phyloP scores from a whole-genome alignment of 352 stramenopile species.

The Pythium chondricola region DNA sequence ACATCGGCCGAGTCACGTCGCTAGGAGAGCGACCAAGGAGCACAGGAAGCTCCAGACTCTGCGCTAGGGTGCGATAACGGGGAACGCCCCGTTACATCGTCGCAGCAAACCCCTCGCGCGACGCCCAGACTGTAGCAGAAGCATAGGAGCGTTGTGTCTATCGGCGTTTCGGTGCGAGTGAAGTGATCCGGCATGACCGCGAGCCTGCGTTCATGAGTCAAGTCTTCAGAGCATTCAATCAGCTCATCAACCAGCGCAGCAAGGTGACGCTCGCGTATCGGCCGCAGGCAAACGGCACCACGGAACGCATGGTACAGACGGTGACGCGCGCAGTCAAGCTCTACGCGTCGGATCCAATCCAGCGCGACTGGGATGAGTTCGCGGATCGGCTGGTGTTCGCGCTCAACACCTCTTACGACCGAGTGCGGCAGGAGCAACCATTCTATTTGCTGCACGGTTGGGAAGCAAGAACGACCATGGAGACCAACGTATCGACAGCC shows the following conservation, averaged over 20 bases:
- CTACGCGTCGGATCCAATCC: conserved; percentile 15
- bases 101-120: conserved; percentile 1
- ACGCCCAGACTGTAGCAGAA: conserved; percentile 13
- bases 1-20: too few species aligned
- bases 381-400: conserved; percentile 21
- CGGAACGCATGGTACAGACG: conserved; percentile 21
- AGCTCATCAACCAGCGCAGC: conserved; percentile 5
- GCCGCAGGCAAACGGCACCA: conserved; percentile 15
- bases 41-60: too few species aligned
- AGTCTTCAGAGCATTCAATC: conserved; percentile 17
- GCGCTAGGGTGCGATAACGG: too few species aligned
- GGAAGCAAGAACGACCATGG: conserved; percentile 9
- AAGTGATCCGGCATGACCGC: conserved; percentile 16
- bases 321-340: conserved; percentile 14
- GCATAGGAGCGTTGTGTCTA: conserved; percentile 15
- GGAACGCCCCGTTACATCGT: too few species aligned
- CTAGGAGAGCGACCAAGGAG: too few species aligned
- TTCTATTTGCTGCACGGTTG: conserved; percentile 9
- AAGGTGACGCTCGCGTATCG: conserved; percentile 12
- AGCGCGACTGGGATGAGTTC: conserved; percentile 28
- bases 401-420: conserved; percentile 5
- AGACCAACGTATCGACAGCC: too few species aligned
- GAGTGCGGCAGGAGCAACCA: neutral
- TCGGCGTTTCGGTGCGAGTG: conserved; percentile 11
- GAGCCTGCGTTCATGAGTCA: conserved; percentile 23